A percentile compares a stretch with the other conserved stretches of the same genome.
Conservation (phyloP, 768 basidiomycete species). For the Xerocomellus amylosporus region DNA sequence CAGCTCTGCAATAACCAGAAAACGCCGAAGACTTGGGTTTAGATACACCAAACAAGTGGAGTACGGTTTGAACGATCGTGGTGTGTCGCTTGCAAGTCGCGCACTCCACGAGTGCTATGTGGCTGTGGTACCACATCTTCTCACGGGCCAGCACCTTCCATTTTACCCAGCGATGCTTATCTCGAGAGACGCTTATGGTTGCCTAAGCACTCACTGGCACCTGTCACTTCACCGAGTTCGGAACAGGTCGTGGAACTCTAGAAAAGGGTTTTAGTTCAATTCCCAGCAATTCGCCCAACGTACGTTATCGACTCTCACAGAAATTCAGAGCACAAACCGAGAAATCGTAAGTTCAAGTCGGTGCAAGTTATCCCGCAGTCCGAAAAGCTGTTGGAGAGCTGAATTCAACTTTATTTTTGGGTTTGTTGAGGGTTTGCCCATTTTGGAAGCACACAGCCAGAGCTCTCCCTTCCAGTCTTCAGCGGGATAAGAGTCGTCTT, state of each 20-base stretch:
- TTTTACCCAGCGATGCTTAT: too few species aligned
- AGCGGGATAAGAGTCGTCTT: too few species aligned
- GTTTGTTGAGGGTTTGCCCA: too few species aligned
- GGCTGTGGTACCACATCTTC: slow-evolving; percentile 7
- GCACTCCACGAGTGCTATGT: background rate
- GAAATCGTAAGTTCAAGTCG: background rate
- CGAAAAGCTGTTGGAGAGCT: too few species aligned
- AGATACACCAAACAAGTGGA: background rate
- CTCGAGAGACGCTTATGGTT: too few species aligned
- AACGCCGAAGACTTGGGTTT: background rate
- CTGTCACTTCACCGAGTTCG: background rate
- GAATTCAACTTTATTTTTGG: too few species aligned
- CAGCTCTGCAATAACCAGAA: background rate
- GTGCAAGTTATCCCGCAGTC: background rate
- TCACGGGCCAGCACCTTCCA: background rate
- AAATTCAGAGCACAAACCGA: background rate
- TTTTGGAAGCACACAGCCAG: too few species aligned
- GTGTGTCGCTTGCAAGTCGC: background rate
- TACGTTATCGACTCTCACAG: background rate
- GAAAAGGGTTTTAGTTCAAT: background rate
- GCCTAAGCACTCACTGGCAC: too few species aligned
- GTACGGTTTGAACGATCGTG: background rate
- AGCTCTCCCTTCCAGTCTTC: too few species aligned
- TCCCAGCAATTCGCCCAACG: background rate
- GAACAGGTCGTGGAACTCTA: background rate